Conservation (phyloP, 2,329 filamentous ascomycete genomes). For the Microdochium nivale region DNA sequence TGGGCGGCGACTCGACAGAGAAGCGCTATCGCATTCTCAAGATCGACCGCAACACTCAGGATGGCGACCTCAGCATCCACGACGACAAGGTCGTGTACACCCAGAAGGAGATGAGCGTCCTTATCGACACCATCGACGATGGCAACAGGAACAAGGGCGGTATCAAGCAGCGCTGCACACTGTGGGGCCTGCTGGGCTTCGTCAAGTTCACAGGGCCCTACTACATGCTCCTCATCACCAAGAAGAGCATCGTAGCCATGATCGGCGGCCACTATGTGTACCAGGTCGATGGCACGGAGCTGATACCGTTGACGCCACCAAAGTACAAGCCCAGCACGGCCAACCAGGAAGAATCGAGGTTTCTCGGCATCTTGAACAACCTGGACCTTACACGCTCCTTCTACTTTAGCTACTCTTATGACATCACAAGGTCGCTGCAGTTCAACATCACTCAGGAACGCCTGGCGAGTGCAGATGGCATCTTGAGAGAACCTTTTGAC, state of each 20-base stretch:
- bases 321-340: slow-evolving; percentile 50
- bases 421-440: slow-evolving; percentile 86
- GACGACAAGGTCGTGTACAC: slow-evolving; percentile 96
- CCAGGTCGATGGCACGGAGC: slow-evolving; percentile 86
- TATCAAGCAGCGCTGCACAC: slow-evolving; percentile 79
- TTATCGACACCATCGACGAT: slow-evolving; percentile 91
- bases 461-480: slow-evolving; percentile 56
- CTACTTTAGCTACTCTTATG: slow-evolving; percentile 98
- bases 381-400: slow-evolving; percentile 86
- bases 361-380: slow-evolving; percentile 81
- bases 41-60: slow-evolving; percentile 81
- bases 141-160: slow-evolving; percentile 88
- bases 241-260: slow-evolving; percentile 92
- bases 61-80: slow-evolving; percentile 69
- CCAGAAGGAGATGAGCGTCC: slow-evolving; percentile 82
- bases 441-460: slow-evolving; percentile 83
- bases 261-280: slow-evolving; percentile 94
- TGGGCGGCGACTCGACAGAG: slow-evolving; percentile 86
- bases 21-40: slow-evolving; percentile 85
- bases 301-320: slow-evolving; percentile 75
- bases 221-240: slow-evolving; percentile 96
- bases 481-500: slow-evolving; percentile 46
- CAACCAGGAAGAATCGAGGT: slow-evolving; percentile 83
- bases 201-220: slow-evolving; percentile 92
- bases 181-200: slow-evolving; percentile 91